A percentile compares a stretch with the other conserved stretches of the same genome.
phyloP scores from a whole-genome alignment of 305 asterid genomes.

The Lippia alba region DNA sequence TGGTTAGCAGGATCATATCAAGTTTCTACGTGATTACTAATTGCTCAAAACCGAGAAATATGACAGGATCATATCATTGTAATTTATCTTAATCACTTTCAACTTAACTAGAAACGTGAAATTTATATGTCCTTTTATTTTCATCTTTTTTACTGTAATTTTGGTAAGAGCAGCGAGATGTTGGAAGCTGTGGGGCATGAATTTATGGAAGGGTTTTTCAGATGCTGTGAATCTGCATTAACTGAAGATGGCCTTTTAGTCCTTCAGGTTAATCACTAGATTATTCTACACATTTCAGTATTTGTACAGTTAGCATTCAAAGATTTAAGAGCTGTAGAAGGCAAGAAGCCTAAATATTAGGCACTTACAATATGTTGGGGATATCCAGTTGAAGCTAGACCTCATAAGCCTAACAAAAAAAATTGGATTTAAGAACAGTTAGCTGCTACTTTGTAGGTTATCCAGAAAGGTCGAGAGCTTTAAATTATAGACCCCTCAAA shows the following conservation, averaged over 20 bases:
- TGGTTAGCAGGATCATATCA: conserved; percentile 75
- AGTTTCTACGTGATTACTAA: conserved; percentile 77
- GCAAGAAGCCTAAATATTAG: too few species aligned
- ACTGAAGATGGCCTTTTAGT: conserved; percentile 80
- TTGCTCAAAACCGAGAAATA: conserved; percentile 59
- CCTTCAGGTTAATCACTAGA: conserved; percentile 83
- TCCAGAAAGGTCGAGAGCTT: too few species aligned
- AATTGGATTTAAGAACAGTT: too few species aligned
- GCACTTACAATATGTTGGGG: too few species aligned
- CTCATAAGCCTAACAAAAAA: too few species aligned
- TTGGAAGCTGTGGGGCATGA: conserved; percentile 98
- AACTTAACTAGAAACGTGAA: neutral
- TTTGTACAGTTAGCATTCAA: too few species aligned
- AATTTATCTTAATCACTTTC: conserved; percentile 3
- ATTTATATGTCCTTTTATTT: neutral
- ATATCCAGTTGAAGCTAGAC: too few species aligned
- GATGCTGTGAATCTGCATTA: conserved; percentile 67
- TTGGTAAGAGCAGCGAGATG: conserved; percentile 79
- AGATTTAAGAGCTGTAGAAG: too few species aligned
- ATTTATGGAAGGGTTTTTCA: conserved; percentile 78
- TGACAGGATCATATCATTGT: conserved; percentile 90
- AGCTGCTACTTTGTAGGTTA: too few species aligned
- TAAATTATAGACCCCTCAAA: too few species aligned
- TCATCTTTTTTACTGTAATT: neutral
- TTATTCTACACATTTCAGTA: too few species aligned